A percentile compares a stretch with the other conserved stretches of the same genome.
Evolutionary conservation across 225 moss, liverwort and hornwort genomes (phyloP).

Genomic region (Anthoceros angustus): DNA sequence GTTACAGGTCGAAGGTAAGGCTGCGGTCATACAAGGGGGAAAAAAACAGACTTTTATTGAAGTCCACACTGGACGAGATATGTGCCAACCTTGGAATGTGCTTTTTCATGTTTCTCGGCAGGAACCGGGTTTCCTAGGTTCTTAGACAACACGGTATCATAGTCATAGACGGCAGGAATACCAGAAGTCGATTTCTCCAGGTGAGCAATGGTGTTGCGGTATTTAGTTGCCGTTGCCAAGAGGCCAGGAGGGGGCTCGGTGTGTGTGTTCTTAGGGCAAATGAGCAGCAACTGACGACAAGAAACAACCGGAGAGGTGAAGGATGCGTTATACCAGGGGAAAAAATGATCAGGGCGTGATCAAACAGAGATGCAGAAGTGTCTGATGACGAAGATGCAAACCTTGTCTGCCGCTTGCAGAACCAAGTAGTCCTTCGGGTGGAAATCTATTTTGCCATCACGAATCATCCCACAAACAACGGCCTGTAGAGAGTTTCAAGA

Average conservation of each 20-base stretch:
- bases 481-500: conserved; percentile 23
- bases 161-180: conserved; percentile 1
- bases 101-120: conserved; percentile 19
- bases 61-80: not conserved
- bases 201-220: conserved; percentile 8
- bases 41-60: too few species aligned
- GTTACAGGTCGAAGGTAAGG: too few species aligned
- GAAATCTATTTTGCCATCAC: conserved; percentile 35
- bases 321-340: too few species aligned
- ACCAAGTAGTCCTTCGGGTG: conserved; percentile 33
- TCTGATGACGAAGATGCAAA: conserved; percentile 3
- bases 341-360: not conserved
- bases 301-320: conserved; percentile 10
- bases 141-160: conserved; percentile 11
- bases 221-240: conserved; percentile 22
- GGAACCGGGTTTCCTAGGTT: conserved; percentile 9
- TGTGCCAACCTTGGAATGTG: conserved; percentile 33
- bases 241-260: conserved; percentile 33
- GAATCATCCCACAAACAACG: conserved; percentile 45
- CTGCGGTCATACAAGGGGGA: too few species aligned
- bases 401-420: conserved; percentile 42
- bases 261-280: conserved; percentile 47
- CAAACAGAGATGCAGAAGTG: not conserved
- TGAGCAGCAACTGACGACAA: conserved; percentile 34
- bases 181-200: conserved; percentile 17